These are phyloP conservation scores for Alopecurus myosuroides DNA, from an alignment of 176 grass and related monocot genomes.

Conservation along the genomic window DNA sequence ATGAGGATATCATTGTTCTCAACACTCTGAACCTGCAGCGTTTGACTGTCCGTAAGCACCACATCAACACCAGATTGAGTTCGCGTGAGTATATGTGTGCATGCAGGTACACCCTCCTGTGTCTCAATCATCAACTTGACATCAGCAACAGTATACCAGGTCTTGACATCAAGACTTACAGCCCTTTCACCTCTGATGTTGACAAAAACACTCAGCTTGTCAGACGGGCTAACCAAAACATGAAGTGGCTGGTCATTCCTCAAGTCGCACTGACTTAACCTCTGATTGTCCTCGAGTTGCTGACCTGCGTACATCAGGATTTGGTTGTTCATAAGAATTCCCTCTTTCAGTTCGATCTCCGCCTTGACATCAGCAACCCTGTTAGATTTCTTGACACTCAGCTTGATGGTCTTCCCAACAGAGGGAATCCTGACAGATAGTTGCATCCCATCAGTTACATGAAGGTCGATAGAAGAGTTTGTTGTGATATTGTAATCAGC, in stretches of 20 bases:
- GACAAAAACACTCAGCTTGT: slow-evolving; percentile 20
- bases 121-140: slow-evolving; percentile 40
- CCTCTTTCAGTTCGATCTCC: background rate
- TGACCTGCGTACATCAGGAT: slow-evolving; percentile 14
- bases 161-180: slow-evolving; percentile 22
- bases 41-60: slow-evolving; percentile 3
- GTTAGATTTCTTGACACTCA: slow-evolving; percentile 33
- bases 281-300: slow-evolving; percentile 30
- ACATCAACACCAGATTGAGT: background rate
- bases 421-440: slow-evolving; percentile 38
- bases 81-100: background rate
- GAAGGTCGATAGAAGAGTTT: slow-evolving; percentile 33
- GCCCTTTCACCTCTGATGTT: slow-evolving; percentile 19
- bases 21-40: background rate
- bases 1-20: slow-evolving; percentile 8
- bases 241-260: slow-evolving; percentile 25
- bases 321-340: slow-evolving; percentile 31
- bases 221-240: slow-evolving; percentile 28
- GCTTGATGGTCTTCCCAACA: slow-evolving; percentile 36
- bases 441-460: slow-evolving; percentile 36
- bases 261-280: slow-evolving; percentile 20
- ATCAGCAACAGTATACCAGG: slow-evolving; percentile 49
- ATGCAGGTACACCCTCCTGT: slow-evolving; percentile 14
- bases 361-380: slow-evolving; percentile 35
- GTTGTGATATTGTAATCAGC: slow-evolving; percentile 36